These are phyloP conservation scores for Leptodontidium sp. DNA, from an alignment of 2,329 filamentous ascomycete genomes.

Conservation along the genomic window DNA sequence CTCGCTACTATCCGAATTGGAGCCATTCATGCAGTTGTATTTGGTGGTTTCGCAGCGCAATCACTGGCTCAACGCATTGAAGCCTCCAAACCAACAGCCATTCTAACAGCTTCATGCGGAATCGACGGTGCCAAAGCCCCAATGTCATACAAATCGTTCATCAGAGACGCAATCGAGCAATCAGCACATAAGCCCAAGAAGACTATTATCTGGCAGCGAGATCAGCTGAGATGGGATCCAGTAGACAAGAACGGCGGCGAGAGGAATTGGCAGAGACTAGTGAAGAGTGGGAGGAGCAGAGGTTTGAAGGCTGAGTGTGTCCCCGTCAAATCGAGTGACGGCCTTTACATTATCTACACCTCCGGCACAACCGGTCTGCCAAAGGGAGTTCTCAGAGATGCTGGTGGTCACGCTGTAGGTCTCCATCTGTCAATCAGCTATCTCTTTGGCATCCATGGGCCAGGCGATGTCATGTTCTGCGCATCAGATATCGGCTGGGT, in stretches of 20 bases:
- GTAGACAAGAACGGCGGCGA: constrained; percentile 73
- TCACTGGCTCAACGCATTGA: constrained; percentile 91
- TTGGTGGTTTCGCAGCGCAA: constrained; percentile 85
- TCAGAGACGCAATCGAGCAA: constrained; percentile 74
- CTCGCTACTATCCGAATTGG: constrained; percentile 83
- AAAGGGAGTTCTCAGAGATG: constrained; percentile 84
- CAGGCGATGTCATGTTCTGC: constrained; percentile 76
- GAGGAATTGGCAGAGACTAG: constrained; percentile 80
- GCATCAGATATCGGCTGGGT: constrained; percentile 94
- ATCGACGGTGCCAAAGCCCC: constrained; percentile 87
- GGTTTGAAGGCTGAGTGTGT: constrained; percentile 77
- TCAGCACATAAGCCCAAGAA: constrained; percentile 75
- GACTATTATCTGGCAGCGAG: constrained; percentile 84
- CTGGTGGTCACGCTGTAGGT: constrained; percentile 87
- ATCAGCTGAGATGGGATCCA: constrained; percentile 77
- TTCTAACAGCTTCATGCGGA: constrained; percentile 91
- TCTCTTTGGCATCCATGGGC: constrained; percentile 82
- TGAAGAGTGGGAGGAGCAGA: constrained; percentile 73
- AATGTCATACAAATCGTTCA: constrained; percentile 77
- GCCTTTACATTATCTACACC: constrained; percentile 91
- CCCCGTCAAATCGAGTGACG: constrained; percentile 78
- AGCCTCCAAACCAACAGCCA: constrained; percentile 74
- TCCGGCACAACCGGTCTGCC: constrained; percentile 83
- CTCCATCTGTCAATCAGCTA: constrained; percentile 84
- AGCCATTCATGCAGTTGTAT: constrained; percentile 90